Evolutionary conservation across 495 filamentous ascomycete genomes (phyloP), one percentile per base, ranked within the genome.

Genomic region (Penicillium silybi): DNA sequence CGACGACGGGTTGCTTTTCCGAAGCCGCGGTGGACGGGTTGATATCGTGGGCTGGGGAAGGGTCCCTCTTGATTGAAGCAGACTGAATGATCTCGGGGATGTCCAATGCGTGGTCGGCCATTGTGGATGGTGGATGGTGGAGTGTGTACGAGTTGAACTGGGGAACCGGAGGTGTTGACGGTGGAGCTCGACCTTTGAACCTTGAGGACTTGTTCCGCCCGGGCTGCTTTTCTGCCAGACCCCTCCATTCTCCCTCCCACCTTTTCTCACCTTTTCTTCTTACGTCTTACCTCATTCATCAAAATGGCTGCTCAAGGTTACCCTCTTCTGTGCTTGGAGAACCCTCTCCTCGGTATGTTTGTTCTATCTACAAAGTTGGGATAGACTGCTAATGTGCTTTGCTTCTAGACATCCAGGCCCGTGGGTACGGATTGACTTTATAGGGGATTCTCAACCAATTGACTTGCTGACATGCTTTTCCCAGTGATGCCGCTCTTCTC

Each of bases 291-390:
- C 27, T 22, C 7, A 25, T 45, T 19, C 17, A 43, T 54, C 48
- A 82, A 69, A 58, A 93, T 92, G 89, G 78, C 87, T 52, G 69
- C 71, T 46, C 84, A 87, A 70, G 84, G 87, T 67, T 97, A 86
- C 75, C 78, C 85, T 69, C 84, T 98, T 53, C 76, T 96, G 54
- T 91, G 87, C 74, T 71, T 98, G 63, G 93, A 96, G 84, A 98
- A 98, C 71, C 93, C 93, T 67, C 82, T 98, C 58, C 86, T 98
- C 57, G 89, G 89, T 92, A 73, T 58, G 84, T 80, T 47, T 15
- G 18, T n/a, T 34, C 25, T 27, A 15, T 48, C 35, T 41, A 48
- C 44, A 15, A 40, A 34, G 19, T 44, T 63, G 39, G 51, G 34
- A 50, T 56, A 50, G 22, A 51, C 43, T 62, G 55, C 47, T 63